These are phyloP conservation scores for Suillus weaverae DNA, from an alignment of 768 basidiomycete species.

Conservation along the genomic window DNA sequence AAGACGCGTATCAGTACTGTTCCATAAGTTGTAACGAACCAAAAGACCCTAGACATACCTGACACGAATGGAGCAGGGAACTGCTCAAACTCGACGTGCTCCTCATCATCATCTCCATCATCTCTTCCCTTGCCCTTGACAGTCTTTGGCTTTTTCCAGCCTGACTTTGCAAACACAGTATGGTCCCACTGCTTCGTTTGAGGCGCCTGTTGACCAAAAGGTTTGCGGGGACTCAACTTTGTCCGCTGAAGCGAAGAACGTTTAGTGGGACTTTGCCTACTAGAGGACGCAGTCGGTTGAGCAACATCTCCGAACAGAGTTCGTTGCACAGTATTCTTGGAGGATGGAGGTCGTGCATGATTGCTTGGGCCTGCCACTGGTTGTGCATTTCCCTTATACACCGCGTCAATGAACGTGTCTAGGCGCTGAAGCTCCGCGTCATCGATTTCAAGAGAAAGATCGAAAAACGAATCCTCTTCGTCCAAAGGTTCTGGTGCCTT, in stretches of 20 bases:
- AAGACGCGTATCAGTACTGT: slow-evolving; percentile 10
- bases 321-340: slow-evolving; percentile 52
- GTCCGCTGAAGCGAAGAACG: slow-evolving; percentile 40
- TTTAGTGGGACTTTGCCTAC: slow-evolving; percentile 27
- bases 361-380: slow-evolving; percentile 42
- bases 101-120: slow-evolving; percentile 55
- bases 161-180: slow-evolving; percentile 82
- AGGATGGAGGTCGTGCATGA: slow-evolving; percentile 21
- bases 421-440: slow-evolving; percentile 53
- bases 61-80: slow-evolving; percentile 78
- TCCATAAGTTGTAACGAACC: neutral
- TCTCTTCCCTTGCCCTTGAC: slow-evolving; percentile 52
- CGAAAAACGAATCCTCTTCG: slow-evolving; percentile 49
- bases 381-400: slow-evolving; percentile 41
- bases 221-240: slow-evolving; percentile 40
- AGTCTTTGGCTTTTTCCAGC: slow-evolving; percentile 52
- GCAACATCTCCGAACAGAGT: slow-evolving; percentile 67
- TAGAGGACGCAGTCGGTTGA: slow-evolving; percentile 33
- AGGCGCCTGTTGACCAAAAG: slow-evolving; percentile 55
- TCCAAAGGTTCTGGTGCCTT: slow-evolving; percentile 15
- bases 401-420: slow-evolving; percentile 51
- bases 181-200: slow-evolving; percentile 91
- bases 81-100: slow-evolving; percentile 72
- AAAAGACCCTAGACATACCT: slow-evolving; percentile 43
- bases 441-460: slow-evolving; percentile 58